phyloP scores from a whole-genome alignment of 148 eudicot genomes.

The Vaccinium macrocarpon region DNA sequence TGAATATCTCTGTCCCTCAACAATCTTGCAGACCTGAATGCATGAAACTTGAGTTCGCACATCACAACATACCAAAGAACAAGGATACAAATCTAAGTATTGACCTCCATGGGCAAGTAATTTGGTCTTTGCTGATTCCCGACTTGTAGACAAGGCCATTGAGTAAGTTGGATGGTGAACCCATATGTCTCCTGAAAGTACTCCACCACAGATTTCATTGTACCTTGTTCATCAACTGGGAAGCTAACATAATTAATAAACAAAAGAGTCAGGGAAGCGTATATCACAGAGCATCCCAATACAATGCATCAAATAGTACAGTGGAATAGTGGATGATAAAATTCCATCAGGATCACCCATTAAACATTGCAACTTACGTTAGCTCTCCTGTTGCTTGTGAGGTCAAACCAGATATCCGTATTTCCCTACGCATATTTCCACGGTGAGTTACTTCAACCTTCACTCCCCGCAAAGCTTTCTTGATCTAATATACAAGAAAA shows the following conservation, averaged over 20 bases:
- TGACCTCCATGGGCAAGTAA: slow-evolving; percentile 92
- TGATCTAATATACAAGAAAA: slow-evolving; percentile 42
- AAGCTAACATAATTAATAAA: slow-evolving; percentile 35
- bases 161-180: slow-evolving; percentile 61
- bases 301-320: neutral
- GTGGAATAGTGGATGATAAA: neutral
- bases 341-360: neutral
- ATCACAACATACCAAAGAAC: neutral
- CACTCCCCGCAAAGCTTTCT: slow-evolving; percentile 72
- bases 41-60: slow-evolving; percentile 1
- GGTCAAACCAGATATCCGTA: slow-evolving; percentile 76
- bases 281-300: neutral
- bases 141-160: slow-evolving; percentile 87
- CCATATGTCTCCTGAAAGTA: slow-evolving; percentile 79
- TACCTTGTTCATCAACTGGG: slow-evolving; percentile 76
- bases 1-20: slow-evolving; percentile 82
- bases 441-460: slow-evolving; percentile 80
- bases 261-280: neutral
- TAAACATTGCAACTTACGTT: slow-evolving; percentile 39
- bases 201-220: slow-evolving; percentile 78
- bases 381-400: slow-evolving; percentile 73
- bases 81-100: neutral
- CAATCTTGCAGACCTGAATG: slow-evolving; percentile 77
- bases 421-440: slow-evolving; percentile 66
- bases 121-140: slow-evolving; percentile 77